These are phyloP conservation scores for Trichophyton rubrum DNA, from an alignment of 2,329 filamentous ascomycete genomes.

Conservation along the genomic window DNA sequence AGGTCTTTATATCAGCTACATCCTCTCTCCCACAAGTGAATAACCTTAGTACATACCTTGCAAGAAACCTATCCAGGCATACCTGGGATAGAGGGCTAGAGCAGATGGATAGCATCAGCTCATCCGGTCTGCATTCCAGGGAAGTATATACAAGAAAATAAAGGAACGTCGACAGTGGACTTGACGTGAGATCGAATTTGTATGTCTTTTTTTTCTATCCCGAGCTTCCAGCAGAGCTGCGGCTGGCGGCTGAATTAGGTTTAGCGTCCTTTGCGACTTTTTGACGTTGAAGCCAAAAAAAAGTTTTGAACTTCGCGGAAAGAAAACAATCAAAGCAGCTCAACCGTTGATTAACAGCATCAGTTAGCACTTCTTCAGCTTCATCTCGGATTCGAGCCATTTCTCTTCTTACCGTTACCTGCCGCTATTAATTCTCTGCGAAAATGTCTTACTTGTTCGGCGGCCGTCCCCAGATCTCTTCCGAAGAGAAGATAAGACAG, in stretches of 20 bases:
- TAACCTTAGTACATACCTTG: conserved; percentile 24
- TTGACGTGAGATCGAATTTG: not conserved
- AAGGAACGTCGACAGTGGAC: not conserved
- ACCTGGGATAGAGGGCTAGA: conserved; percentile 25
- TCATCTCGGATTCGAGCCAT: not conserved
- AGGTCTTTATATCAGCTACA: not conserved
- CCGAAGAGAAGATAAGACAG: conserved; percentile 91
- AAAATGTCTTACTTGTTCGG: conserved; percentile 64
- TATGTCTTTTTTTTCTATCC: not conserved
- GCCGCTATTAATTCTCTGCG: conserved; percentile 8
- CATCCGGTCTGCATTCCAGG: not conserved
- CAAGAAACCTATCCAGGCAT: conserved; percentile 19
- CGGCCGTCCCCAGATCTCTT: conserved; percentile 68
- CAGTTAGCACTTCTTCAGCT: not conserved
- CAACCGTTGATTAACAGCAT: not conserved
- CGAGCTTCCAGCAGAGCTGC: not conserved
- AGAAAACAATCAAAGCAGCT: not conserved
- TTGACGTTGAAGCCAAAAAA: not conserved
- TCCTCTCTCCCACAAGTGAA: not conserved
- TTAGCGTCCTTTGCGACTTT: not conserved
- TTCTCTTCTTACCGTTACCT: not conserved
- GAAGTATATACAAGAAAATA: not conserved
- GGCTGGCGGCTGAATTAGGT: not conserved
- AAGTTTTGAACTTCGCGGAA: not conserved
- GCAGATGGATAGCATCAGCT: conserved; percentile 30